Base-by-base conservation (phyloP, 371 early-diverging fungal genomes). In the Circinella umbellata region DNA sequence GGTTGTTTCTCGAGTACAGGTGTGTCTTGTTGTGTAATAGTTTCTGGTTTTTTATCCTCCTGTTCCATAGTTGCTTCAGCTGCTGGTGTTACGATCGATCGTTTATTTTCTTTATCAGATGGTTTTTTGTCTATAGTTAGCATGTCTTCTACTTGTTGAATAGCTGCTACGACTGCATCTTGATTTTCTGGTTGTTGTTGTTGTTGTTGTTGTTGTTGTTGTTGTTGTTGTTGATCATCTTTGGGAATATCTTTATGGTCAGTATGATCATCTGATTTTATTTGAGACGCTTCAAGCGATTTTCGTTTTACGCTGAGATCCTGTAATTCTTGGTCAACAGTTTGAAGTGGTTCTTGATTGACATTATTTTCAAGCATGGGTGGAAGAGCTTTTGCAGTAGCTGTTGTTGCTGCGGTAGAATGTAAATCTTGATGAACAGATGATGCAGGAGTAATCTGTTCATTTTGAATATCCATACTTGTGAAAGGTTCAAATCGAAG, bases 341-440 rank as follows among this genome's bases (percentile, higher is more conserved):
- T 77, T 57, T 77, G 76, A 17, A 76, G 62, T 55, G 76, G 77
- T 60, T 77, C 80, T 35, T 80, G 75, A 63, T 5, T 13, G 0
- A 48, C 2, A n/a, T 27, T 27, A 27, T 15, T 47, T 20, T 53
- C 66, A 51, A 66, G 71, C 39, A 46, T 61, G n/a, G 69, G 46
- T 18, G 73, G 73, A 36, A 68, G 46, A 3, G 63, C 65, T 36
- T 68, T 68, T n/a, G 42, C 20, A 9, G 48, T 46, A 5, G 51
- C 14, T n/a, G 51, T 51, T 13, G 51, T 34, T 5, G 57, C 57
- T 9, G 35, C 57, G 7, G 27, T 27, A 10, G 57, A 57, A 11
- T 66, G 46, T 51, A 66, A n/a, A 27, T 47, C 60, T 38, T 72
- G 67, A 53, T 68, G 61, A 37, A 48, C 47, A 35, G 68, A 68